Evolutionary conservation across 2,329 filamentous ascomycete genomes (phyloP).

Genomic region (Dichotomopilus funicola): DNA sequence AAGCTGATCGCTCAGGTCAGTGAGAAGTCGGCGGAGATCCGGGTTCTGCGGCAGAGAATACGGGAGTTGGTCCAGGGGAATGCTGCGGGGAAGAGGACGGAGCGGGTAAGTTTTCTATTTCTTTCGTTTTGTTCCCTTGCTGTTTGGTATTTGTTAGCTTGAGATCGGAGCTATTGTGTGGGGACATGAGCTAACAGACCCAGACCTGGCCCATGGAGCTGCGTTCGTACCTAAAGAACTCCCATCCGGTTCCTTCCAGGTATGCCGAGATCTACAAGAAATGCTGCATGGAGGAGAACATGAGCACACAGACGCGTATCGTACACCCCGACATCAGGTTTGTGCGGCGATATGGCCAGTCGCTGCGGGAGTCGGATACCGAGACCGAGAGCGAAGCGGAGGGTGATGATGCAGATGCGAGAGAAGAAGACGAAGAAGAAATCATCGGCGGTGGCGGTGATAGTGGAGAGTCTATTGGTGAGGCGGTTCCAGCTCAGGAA

Average conservation of each 20-base stretch:
- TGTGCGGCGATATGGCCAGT: not conserved
- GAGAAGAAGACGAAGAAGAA: too few species aligned
- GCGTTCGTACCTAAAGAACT: not conserved
- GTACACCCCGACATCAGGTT: constrained; percentile 29
- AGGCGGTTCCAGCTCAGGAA: too few species aligned
- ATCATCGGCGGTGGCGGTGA: too few species aligned
- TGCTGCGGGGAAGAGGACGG: too few species aligned
- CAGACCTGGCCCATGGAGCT: constrained; percentile 4
- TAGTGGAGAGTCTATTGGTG: too few species aligned
- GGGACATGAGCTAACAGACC: not conserved
- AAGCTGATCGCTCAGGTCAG: too few species aligned
- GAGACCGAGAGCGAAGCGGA: not conserved
- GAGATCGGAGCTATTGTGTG: too few species aligned
- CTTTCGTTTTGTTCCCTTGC: too few species aligned
- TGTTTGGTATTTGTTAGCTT: too few species aligned
- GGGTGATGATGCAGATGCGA: too few species aligned
- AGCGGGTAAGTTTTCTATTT: too few species aligned
- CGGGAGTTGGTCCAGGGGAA: not conserved
- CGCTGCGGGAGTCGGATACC: not conserved
- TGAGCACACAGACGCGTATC: constrained; percentile 15
- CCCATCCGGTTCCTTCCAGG: not conserved
- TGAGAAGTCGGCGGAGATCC: not conserved
- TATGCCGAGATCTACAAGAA: constrained; percentile 5
- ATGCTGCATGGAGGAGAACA: constrained; percentile 33
- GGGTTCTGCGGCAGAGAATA: not conserved